These are phyloP conservation scores for Beauveria australis DNA, from an alignment of 2,329 filamentous ascomycete genomes.

Conservation along the genomic window DNA sequence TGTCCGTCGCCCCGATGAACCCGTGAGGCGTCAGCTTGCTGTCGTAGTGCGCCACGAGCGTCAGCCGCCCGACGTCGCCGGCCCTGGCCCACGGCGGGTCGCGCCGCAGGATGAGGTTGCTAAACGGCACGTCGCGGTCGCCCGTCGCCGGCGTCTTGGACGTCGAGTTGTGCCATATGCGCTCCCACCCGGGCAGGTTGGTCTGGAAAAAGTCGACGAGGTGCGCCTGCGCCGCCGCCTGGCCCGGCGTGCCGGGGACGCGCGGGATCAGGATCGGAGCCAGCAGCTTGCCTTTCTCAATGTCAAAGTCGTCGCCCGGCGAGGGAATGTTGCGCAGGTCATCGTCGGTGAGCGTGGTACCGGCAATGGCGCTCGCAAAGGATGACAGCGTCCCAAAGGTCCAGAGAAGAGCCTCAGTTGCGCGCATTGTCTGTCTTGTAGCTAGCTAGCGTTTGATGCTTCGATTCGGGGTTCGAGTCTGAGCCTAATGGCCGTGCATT, in stretches of 20 bases:
- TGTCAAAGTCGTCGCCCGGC: constrained; percentile 70
- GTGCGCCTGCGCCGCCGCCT: constrained; percentile 64
- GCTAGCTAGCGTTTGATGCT: background rate
- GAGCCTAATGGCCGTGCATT: background rate
- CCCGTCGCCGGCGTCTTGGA: constrained; percentile 70
- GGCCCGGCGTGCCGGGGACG: constrained; percentile 79
- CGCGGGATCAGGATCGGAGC: constrained; percentile 81
- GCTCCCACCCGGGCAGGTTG: constrained; percentile 67
- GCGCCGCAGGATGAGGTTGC: constrained; percentile 76
- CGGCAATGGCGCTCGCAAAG: constrained; percentile 26
- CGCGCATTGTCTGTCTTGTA: background rate
- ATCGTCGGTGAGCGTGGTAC: constrained; percentile 60
- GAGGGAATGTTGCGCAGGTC: constrained; percentile 64
- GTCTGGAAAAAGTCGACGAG: constrained; percentile 74
- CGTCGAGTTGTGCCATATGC: constrained; percentile 86
- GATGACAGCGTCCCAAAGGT: constrained; percentile 7
- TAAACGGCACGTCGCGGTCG: constrained; percentile 66
- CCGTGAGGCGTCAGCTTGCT: constrained; percentile 71
- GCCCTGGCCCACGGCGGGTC: constrained; percentile 74
- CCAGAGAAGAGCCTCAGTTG: constrained; percentile 4
- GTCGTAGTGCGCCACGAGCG: constrained; percentile 91
- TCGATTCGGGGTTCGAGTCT: background rate
- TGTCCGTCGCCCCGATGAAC: constrained; percentile 91
- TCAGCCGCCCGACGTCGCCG: constrained; percentile 73
- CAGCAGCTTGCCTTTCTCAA: constrained; percentile 65